Percentiles rank a stretch among this genome's conserved stretches.
phyloP scores from a whole-genome alignment of 2,329 filamentous ascomycete genomes.

The Talaromyces sp. region DNA sequence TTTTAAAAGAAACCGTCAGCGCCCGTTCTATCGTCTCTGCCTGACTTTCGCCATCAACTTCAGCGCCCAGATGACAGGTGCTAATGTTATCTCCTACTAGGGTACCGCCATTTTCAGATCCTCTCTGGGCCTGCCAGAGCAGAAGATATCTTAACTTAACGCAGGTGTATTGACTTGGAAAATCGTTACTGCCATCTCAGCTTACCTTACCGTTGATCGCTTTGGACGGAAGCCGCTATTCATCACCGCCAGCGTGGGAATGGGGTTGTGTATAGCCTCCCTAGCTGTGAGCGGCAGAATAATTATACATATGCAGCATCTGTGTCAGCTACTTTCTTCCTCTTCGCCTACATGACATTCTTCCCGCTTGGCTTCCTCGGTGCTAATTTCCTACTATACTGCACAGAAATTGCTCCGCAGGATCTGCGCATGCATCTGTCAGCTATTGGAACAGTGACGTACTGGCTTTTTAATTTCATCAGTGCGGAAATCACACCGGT shows the following conservation, averaged over 20 bases:
- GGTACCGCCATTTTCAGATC: constrained; percentile 19
- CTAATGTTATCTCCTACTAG: constrained; percentile 21
- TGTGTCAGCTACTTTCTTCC: not conserved
- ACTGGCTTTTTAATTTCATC: constrained; percentile 11
- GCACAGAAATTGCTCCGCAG: constrained; percentile 4
- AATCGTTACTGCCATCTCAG: constrained; percentile 55
- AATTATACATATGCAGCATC: not conserved
- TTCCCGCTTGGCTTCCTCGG: constrained; percentile 8
- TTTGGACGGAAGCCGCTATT: constrained; percentile 56
- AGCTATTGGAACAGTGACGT: not conserved
- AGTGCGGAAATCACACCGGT: constrained; percentile 5
- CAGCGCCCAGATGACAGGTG: constrained; percentile 24
- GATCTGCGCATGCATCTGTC: not conserved
- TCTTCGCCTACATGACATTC: constrained; percentile 3
- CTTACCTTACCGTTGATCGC: constrained; percentile 56
- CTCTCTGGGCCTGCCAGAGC: constrained; percentile 13
- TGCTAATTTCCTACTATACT: constrained; percentile 10
- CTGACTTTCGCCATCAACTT: constrained; percentile 21
- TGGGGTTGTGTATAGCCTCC: constrained; percentile 60
- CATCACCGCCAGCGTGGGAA: constrained; percentile 57
- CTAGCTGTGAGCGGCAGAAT: constrained; percentile 30
- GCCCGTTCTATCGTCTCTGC: constrained; percentile 23
- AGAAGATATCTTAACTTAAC: constrained; percentile 40
- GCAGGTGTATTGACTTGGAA: constrained; percentile 60
- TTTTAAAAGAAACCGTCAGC: constrained; percentile 14